These are phyloP conservation scores for Suillus ampliporus DNA, from an alignment of 768 basidiomycete genomes.

Conservation along the genomic window DNA sequence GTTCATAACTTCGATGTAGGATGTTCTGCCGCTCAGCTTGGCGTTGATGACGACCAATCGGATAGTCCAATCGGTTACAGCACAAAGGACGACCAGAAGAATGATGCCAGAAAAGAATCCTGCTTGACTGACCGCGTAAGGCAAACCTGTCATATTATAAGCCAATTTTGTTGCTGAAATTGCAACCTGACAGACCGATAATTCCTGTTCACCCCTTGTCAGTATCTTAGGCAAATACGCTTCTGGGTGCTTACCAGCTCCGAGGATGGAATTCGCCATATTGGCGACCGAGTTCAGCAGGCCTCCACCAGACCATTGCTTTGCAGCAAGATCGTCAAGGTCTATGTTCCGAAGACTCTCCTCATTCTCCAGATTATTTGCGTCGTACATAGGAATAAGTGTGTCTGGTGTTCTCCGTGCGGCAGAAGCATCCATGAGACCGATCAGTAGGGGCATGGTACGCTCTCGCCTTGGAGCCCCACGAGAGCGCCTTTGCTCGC, in stretches of 20 bases:
- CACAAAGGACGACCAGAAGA: conserved; percentile 81
- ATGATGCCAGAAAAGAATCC: conserved; percentile 89
- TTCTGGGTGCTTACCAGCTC: conserved; percentile 67
- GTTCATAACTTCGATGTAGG: conserved; percentile 95
- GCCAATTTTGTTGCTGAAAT: conserved; percentile 15
- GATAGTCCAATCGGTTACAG: conserved; percentile 97
- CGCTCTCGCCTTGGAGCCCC: conserved; percentile 51
- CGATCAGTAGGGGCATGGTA: conserved; percentile 78
- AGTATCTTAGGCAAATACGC: conserved; percentile 20
- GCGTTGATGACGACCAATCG: conserved; percentile 95
- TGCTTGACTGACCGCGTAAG: conserved; percentile 93
- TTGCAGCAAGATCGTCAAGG: conserved; percentile 74
- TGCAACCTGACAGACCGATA: conserved; percentile 58
- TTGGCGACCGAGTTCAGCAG: conserved; percentile 84
- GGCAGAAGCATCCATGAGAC: conserved; percentile 69
- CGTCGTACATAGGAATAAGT: conserved; percentile 51
- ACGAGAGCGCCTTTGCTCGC: conserved; percentile 24
- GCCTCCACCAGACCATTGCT: conserved; percentile 70
- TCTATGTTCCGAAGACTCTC: conserved; percentile 52
- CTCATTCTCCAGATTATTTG: conserved; percentile 9
- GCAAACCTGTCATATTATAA: conserved; percentile 63
- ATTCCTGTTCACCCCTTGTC: conserved; percentile 53
- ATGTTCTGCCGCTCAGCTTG: conserved; percentile 90
- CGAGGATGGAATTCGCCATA: conserved; percentile 96
- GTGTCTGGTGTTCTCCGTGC: conserved; percentile 62